Percentiles rank a stretch among this genome's conserved stretches.
phyloP scores from a whole-genome alignment of 2,329 filamentous ascomycete genomes.

The Venturia asperata region DNA sequence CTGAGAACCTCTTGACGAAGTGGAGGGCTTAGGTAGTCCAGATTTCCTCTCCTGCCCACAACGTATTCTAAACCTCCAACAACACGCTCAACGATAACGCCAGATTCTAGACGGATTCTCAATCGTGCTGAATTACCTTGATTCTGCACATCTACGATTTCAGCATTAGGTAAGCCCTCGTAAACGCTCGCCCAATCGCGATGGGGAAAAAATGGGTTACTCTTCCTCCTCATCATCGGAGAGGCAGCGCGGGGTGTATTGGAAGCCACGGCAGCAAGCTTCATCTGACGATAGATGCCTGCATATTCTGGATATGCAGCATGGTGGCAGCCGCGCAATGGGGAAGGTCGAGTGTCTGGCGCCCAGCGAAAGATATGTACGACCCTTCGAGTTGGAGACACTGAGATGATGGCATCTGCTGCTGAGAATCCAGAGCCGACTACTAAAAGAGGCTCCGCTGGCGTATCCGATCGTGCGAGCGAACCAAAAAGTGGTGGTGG shows the following conservation, averaged over 20 bases:
- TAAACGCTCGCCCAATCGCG: slow-evolving; percentile 47
- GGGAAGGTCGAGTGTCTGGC: slow-evolving; percentile 49
- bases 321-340: slow-evolving; percentile 52
- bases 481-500: slow-evolving; percentile 45
- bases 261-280: slow-evolving; percentile 36
- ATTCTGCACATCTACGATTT: slow-evolving; percentile 37
- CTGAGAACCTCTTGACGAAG: slow-evolving; percentile 44
- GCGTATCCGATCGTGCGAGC: slow-evolving; percentile 29
- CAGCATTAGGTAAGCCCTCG: slow-evolving; percentile 50
- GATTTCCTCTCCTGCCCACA: slow-evolving; percentile 49
- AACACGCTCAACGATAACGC: slow-evolving; percentile 37
- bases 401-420: slow-evolving; percentile 53
- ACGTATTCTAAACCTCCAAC: slow-evolving; percentile 49
- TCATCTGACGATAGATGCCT: slow-evolving; percentile 54
- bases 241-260: background rate
- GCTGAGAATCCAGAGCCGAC: slow-evolving; percentile 57
- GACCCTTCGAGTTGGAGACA: slow-evolving; percentile 44
- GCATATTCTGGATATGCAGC: slow-evolving; percentile 58
- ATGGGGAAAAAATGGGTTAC: slow-evolving; percentile 41
- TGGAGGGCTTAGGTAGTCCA: slow-evolving; percentile 44
- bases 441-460: slow-evolving; percentile 43
- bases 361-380: slow-evolving; percentile 56
- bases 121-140: slow-evolving; percentile 30
- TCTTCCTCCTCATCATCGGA: slow-evolving; percentile 28
- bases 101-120: slow-evolving; percentile 39